Base-by-base conservation (phyloP, 371 early-diverging fungal genomes). In the Mortierella sp. region DNA sequence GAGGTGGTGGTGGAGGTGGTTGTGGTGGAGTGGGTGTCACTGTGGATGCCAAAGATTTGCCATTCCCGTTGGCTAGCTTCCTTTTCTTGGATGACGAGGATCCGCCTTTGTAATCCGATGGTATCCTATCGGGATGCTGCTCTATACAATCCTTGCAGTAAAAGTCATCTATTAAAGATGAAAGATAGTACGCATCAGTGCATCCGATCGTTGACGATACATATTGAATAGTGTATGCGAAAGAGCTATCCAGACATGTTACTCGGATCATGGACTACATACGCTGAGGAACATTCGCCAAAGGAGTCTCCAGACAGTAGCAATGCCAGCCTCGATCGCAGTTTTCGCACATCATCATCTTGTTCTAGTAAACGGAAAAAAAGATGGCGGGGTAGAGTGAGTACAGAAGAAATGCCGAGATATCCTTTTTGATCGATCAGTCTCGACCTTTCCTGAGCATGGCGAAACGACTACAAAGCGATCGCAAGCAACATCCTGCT, bases 291-390 rank as follows among this genome's bases (percentile, higher is more conserved):
- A 69, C 65, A 27, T 29, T 40, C 6, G 59, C 48, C 3, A 69
- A 51, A 0, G 77, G 77, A 5, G 65, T 56, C 19, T 62, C 62
- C 47, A 76, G 66, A 58, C 77, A 76, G 37, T 68, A 64, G 37
- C 69, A 65, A 43, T 76, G 77, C 77, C 77, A 76, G 16, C 69
- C 77, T 55, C 65, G 56, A 57, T 76, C 69, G 43, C 77, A 76
- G 14, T 63, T 56, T 39, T 63, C 69, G 46, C 77, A 76, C 65
- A 69, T 69, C 54, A 68, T 60, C 69, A 76, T 68, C 57, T 76
- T 69, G 41, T 69, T 57, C 77, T 76, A 60, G 8, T 8, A 13
- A 50, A 31, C 4, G 46, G n/a, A 21, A 40, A 10, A 29, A 46
- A 31, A 29, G 22, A 57, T 2, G 28, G 17, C 2, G 34, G 24